A percentile compares a stretch with the other conserved stretches of the same genome.
Evolutionary conservation across 2,329 filamentous ascomycete genomes (phyloP).

Genomic region (Apiospora aurea): DNA sequence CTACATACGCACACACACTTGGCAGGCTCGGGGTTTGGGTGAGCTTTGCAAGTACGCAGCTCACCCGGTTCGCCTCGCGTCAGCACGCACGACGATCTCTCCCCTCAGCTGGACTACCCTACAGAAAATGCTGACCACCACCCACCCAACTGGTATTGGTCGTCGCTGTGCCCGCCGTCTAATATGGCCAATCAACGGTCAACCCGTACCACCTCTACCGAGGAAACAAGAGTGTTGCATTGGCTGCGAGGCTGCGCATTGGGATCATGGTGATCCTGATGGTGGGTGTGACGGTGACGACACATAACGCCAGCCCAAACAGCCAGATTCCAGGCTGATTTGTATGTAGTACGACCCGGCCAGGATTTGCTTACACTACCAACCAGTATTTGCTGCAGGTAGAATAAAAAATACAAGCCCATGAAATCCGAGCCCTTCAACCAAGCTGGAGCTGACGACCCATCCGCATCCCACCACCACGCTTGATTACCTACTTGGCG

Average conservation of each 20-base stretch:
- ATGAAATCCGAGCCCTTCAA: background rate
- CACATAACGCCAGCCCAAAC: background rate
- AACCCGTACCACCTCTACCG: background rate
- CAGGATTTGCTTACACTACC: background rate
- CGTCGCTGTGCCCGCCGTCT: background rate
- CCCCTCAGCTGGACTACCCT: constrained; percentile 2
- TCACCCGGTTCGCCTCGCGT: constrained; percentile 7
- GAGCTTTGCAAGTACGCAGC: background rate
- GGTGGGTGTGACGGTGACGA: background rate
- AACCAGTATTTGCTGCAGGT: background rate
- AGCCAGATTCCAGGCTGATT: background rate
- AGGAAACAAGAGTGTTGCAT: background rate
- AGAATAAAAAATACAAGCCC: background rate
- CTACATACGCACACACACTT: background rate
- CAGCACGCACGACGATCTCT: background rate
- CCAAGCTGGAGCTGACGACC: background rate
- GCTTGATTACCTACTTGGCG: constrained; percentile 5
- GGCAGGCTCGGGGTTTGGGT: background rate
- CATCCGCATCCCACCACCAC: background rate
- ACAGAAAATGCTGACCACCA: background rate
- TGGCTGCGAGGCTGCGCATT: background rate
- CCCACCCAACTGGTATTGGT: constrained; percentile 3
- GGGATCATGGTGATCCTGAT: too few species aligned
- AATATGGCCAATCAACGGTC: background rate
- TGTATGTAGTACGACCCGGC: background rate